These are phyloP conservation scores for Pleurotus eryngii DNA, from an alignment of 768 basidiomycete genomes.

Conservation along the genomic window DNA sequence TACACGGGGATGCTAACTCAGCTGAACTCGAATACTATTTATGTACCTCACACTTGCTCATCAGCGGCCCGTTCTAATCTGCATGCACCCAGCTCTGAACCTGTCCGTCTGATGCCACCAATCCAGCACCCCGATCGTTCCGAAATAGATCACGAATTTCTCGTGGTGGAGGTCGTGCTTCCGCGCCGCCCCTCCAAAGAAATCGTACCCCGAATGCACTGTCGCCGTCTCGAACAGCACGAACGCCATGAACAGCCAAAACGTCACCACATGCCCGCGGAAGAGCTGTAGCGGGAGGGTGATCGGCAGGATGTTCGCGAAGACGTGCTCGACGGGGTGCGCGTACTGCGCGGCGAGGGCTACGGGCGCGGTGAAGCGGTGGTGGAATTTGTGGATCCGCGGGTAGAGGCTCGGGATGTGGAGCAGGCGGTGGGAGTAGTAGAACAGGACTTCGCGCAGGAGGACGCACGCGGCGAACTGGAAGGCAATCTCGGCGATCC, in stretches of 20 bases:
- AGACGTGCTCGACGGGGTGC: slow-evolving; percentile 21
- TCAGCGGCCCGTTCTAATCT: no score
- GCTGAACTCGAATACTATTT: no score
- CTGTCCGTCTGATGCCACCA: slow-evolving; percentile 3
- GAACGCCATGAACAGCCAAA: slow-evolving; percentile 24
- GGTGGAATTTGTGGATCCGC: slow-evolving; percentile 25
- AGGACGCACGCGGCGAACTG: slow-evolving; percentile 18
- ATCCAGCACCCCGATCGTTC: slow-evolving; percentile 22
- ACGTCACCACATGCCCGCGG: slow-evolving; percentile 21
- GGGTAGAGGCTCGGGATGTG: slow-evolving; percentile 23
- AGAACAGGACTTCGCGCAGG: slow-evolving; percentile 26
- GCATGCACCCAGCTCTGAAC: background rate
- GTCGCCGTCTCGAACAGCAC: slow-evolving; percentile 22
- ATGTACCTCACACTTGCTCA: no score
- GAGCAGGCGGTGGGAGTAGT: slow-evolving; percentile 25
- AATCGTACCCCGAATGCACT: slow-evolving; percentile 27
- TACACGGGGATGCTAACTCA: no score
- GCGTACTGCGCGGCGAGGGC: slow-evolving; percentile 28
- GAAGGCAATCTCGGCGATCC: slow-evolving; percentile 11
- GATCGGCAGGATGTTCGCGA: slow-evolving; percentile 25
- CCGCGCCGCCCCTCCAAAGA: slow-evolving; percentile 19
- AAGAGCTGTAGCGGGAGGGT: slow-evolving; percentile 20
- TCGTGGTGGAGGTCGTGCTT: slow-evolving; percentile 27
- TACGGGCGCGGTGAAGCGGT: slow-evolving; percentile 28
- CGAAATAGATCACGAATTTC: slow-evolving; percentile 22